A percentile compares a stretch with the other conserved stretches of the same genome.
phyloP scores from a whole-genome alignment of 2,329 filamentous ascomycete species.

The Exophiala xenobiotica region DNA sequence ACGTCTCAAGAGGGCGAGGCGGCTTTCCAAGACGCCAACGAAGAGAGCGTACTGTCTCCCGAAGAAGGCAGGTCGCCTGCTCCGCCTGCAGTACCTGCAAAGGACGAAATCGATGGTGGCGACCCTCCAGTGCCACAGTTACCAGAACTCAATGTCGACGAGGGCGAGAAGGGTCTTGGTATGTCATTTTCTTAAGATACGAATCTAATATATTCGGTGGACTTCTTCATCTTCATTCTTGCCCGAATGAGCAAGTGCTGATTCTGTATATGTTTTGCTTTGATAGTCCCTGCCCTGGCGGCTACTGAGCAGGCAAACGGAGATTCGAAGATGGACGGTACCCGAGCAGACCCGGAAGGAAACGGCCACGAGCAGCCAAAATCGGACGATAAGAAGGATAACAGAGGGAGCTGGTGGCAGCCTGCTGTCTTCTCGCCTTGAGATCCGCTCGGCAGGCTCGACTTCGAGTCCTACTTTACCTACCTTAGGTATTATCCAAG shows the following conservation, averaged over 20 bases:
- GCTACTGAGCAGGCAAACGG: not conserved
- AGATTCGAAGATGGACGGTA: not conserved
- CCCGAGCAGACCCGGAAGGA: slow-evolving; percentile 3
- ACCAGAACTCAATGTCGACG: slow-evolving; percentile 73
- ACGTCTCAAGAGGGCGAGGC: slow-evolving; percentile 21
- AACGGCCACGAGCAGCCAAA: slow-evolving; percentile 5
- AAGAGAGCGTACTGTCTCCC: slow-evolving; percentile 16
- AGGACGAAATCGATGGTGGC: slow-evolving; percentile 2
- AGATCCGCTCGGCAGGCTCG: too few relatives aligned
- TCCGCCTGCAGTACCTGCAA: slow-evolving; percentile 1
- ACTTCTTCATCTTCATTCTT: not conserved
- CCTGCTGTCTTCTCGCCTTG: slow-evolving; percentile 27
- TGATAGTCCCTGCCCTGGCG: slow-evolving; percentile 4
- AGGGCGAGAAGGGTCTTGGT: slow-evolving; percentile 65
- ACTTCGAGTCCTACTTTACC: too few relatives aligned
- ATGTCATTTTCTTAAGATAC: slow-evolving; percentile 25
- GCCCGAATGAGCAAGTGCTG: slow-evolving; percentile 1
- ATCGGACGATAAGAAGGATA: slow-evolving; percentile 5
- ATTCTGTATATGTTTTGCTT: slow-evolving; percentile 6
- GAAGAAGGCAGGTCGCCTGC: slow-evolving; percentile 12
- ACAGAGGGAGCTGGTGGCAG: slow-evolving; percentile 28
- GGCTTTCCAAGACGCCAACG: slow-evolving; percentile 21
- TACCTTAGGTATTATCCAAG: too few relatives aligned
- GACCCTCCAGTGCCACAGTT: slow-evolving; percentile 14
- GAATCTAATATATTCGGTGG: not conserved